Conservation (phyloP, 208 protist genomes). For the Leishmania turanica region DNA sequence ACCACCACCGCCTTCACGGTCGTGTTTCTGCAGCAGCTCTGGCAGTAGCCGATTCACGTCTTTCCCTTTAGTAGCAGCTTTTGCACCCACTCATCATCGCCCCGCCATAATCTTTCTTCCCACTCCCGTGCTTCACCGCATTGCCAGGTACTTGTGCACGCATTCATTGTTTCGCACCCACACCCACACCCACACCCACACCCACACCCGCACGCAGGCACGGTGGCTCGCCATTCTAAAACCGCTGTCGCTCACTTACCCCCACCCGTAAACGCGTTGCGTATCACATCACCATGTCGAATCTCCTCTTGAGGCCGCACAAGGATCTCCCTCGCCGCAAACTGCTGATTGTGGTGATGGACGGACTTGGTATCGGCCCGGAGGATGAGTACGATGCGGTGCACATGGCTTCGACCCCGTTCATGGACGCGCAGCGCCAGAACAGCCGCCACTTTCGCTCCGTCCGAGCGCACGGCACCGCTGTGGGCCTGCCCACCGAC, state of each 20-base stretch:
- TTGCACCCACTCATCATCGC: not conserved
- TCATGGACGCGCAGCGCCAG: conserved; percentile 65
- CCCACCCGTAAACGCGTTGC: not conserved
- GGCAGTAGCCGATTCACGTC: not conserved
- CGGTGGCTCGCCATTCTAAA: not conserved
- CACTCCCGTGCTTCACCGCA: not conserved
- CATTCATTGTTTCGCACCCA: too few relatives aligned
- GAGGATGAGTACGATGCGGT: conserved; percentile 93
- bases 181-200: not conserved
- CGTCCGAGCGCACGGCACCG: conserved; percentile 93
- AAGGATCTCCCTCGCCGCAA: conserved; percentile 72
- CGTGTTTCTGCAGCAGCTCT: not conserved
- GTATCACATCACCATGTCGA: conserved; percentile 44
- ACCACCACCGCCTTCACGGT: not conserved
- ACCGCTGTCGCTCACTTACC: not conserved
- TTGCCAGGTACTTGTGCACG: not conserved
- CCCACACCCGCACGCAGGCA: not conserved
- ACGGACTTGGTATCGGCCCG: conserved; percentile 90
- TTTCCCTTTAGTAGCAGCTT: not conserved
- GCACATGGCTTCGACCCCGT: conserved; percentile 89
- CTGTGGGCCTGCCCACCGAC: conserved; percentile 94
- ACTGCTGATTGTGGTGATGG: conserved; percentile 88
- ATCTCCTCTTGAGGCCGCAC: conserved; percentile 59
- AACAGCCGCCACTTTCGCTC: conserved; percentile 78
- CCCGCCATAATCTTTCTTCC: not conserved